Percentiles rank a stretch among this genome's conserved stretches.
These are phyloP conservation scores for Tolypocladium guangdongense DNA, from an alignment of 2,329 filamentous ascomycete species.

Conservation along the genomic window DNA sequence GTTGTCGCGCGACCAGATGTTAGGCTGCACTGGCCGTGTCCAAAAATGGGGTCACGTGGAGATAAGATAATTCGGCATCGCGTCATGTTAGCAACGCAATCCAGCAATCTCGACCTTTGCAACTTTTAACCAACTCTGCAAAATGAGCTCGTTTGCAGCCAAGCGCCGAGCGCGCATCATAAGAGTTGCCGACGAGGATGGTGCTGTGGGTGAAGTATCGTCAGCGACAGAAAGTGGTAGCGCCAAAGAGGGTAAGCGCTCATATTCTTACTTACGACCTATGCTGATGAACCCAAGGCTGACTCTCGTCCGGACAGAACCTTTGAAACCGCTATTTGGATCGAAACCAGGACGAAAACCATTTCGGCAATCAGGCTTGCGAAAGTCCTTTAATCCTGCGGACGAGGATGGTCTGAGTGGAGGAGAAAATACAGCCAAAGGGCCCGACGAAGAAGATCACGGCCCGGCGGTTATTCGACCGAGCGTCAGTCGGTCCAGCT, in stretches of 20 bases:
- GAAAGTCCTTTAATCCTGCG: slow-evolving; percentile 41
- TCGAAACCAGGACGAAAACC: slow-evolving; percentile 38
- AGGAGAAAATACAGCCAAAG: slow-evolving; percentile 13
- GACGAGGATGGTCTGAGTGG: slow-evolving; percentile 21
- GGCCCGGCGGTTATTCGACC: slow-evolving; percentile 40
- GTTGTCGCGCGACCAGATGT: slow-evolving; percentile 13
- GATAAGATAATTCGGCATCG: slow-evolving; percentile 31
- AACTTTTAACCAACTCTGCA: slow-evolving; percentile 8
- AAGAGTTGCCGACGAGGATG: slow-evolving; percentile 57
- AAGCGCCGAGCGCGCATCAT: slow-evolving; percentile 70
- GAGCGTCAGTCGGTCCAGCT: slow-evolving; percentile 32
- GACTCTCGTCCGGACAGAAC: slow-evolving; percentile 18
- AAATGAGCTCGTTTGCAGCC: slow-evolving; percentile 43
- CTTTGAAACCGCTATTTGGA: slow-evolving; percentile 25
- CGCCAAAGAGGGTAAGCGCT: slow-evolving; percentile 26
- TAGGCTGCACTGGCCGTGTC: slow-evolving; percentile 12
- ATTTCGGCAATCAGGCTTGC: slow-evolving; percentile 46
- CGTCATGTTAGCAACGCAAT: not conserved
- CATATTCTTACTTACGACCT: slow-evolving; percentile 9
- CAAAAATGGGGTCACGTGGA: slow-evolving; percentile 30
- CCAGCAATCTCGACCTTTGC: not conserved
- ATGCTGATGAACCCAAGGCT: slow-evolving; percentile 26
- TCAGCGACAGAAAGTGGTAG: slow-evolving; percentile 12
- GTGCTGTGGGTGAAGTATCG: slow-evolving; percentile 15
- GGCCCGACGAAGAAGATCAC: slow-evolving; percentile 32